Evolutionary conservation across 176 grass and related monocot genomes (phyloP).

Genomic region (Elymus sibiricus): DNA sequence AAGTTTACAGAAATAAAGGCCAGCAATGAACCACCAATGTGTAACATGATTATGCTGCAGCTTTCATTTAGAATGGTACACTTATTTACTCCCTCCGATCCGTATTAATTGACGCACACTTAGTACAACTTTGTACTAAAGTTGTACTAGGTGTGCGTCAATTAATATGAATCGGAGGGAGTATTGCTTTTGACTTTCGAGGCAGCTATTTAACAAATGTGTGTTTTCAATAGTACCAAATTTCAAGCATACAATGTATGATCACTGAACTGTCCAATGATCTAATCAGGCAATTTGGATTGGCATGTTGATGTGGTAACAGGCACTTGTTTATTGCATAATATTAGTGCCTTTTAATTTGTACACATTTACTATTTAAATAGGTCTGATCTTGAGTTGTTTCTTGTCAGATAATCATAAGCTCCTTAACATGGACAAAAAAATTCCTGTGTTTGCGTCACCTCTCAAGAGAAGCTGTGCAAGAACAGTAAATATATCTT

Average conservation of each 20-base stretch:
- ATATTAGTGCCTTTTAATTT: background rate
- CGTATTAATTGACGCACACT: too few species aligned
- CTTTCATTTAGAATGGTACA: background rate
- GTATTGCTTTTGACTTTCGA: background rate
- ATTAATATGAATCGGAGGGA: too few species aligned
- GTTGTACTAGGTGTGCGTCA: too few species aligned
- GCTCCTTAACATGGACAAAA: constrained; percentile 24
- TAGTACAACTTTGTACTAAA: too few species aligned
- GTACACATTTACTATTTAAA: background rate
- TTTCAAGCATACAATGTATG: background rate
- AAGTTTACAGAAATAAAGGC: background rate
- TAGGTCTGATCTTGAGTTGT: constrained; percentile 27
- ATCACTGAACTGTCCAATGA: constrained; percentile 19
- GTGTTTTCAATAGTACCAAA: background rate
- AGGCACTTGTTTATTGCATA: background rate
- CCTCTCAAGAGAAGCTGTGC: constrained; percentile 54
- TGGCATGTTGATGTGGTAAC: constrained; percentile 5
- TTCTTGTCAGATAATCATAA: constrained; percentile 36
- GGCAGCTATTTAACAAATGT: background rate
- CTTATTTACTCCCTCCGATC: background rate
- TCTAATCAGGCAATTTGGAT: constrained; percentile 23
- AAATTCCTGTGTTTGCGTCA: constrained; percentile 35
- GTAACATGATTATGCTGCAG: constrained; percentile 12
- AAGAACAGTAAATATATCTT: constrained; percentile 71
- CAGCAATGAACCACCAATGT: background rate